Conservation (phyloP, 305 asterid species). For the Petunia hybrid region DNA sequence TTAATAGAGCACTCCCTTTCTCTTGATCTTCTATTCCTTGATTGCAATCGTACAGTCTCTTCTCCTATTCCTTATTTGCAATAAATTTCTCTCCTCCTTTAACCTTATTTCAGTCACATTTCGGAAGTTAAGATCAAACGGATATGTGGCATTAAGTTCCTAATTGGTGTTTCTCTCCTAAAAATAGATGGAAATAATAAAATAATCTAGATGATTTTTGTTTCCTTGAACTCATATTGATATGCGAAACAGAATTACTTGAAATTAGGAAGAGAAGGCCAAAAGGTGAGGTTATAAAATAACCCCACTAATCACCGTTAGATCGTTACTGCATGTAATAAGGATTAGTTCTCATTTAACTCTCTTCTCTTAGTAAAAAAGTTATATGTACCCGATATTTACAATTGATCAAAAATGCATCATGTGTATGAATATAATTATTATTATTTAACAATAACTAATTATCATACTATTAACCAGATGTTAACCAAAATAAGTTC, state of each 20-base stretch:
- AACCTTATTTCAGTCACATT: constrained; percentile 6
- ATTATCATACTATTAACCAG: too few relatives aligned
- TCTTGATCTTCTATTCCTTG: background rate
- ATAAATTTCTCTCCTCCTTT: background rate
- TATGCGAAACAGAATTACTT: background rate
- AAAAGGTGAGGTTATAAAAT: constrained; percentile 6
- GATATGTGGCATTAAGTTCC: background rate
- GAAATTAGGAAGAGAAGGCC: background rate
- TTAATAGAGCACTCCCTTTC: background rate
- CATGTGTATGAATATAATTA: too few relatives aligned
- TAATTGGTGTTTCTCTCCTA: background rate
- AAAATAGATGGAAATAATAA: background rate
- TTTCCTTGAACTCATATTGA: constrained; percentile 1
- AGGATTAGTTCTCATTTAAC: background rate
- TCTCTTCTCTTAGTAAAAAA: background rate
- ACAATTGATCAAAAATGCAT: too few relatives aligned
- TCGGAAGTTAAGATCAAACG: background rate
- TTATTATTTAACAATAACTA: too few relatives aligned
- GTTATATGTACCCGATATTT: too few relatives aligned
- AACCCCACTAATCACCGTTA: background rate
- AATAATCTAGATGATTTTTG: background rate
- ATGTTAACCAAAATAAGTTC: too few relatives aligned
- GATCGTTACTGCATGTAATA: background rate
- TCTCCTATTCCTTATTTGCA: background rate
- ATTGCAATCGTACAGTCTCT: constrained; percentile 9